phyloP scores from a whole-genome alignment of 2,329 filamentous ascomycete genomes.

The Arthrobotrys sphaeroides region DNA sequence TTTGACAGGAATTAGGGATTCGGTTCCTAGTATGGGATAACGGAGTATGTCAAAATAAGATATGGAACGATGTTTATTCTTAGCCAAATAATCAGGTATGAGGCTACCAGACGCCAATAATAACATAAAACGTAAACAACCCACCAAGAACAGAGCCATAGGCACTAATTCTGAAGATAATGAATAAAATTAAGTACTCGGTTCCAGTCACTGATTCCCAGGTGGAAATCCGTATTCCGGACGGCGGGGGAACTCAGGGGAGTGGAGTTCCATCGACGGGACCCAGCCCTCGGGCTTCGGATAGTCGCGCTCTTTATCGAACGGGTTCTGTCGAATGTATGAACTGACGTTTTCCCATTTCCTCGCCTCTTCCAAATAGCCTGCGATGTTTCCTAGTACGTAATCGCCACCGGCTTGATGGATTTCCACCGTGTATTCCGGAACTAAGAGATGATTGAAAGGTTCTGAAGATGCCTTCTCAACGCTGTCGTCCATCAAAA shows the following conservation, averaged over 20 bases:
- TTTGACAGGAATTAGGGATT: too few relatives aligned
- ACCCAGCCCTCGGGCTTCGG: conserved; percentile 13
- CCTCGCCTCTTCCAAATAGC: conserved; percentile 66
- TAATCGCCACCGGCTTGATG: conserved; percentile 61
- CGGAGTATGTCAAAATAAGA: too few relatives aligned
- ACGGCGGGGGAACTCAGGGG: not conserved
- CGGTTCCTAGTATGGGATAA: too few relatives aligned
- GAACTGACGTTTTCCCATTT: conserved; percentile 65
- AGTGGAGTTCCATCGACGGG: not conserved
- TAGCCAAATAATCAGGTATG: not conserved
- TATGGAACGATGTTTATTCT: not conserved
- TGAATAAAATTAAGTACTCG: not conserved
- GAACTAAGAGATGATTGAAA: conserved; percentile 80
- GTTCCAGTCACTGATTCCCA: not conserved
- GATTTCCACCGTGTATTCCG: conserved; percentile 73
- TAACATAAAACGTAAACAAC: not conserved
- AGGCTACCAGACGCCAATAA: not conserved
- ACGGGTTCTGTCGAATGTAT: conserved; percentile 51
- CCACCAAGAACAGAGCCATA: not conserved
- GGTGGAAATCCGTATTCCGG: not conserved
- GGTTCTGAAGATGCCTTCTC: conserved; percentile 86
- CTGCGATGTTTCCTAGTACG: conserved; percentile 65
- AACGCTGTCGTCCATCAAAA: conserved; percentile 84
- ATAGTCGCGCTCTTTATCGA: conserved; percentile 9
- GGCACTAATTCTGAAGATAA: too few relatives aligned